Base-by-base conservation (phyloP, 257 asterid genomes). In the Solanum sparsipilum region DNA sequence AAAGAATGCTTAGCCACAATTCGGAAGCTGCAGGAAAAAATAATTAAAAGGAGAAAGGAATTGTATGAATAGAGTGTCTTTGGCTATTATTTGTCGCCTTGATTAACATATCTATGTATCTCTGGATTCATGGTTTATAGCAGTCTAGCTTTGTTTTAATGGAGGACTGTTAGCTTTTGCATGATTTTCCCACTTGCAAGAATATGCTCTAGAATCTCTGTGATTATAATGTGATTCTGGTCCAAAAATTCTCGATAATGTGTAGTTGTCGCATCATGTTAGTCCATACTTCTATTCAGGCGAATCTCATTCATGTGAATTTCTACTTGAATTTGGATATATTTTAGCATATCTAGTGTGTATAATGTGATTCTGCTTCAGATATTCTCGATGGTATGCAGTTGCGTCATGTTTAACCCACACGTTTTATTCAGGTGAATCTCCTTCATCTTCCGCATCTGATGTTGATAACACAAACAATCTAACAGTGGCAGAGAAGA, bases 391-490 rank as follows among this genome's bases (percentile, higher is more conserved):
- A 56, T 86, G 31, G 20, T 36, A 46, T 86, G 88, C 70, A 84
- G 83, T 84, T 88, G 88, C 86, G 60, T 78, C 78, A 84, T 38
- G 29, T 89, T 89, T 75, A 89, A 84, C 70, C 44, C 70, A 48
- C 38, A 78, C 78, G 83, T n/a, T 93, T 79, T 88, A 35, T 88
- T 89, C 90, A 97, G 98, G 97, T 79, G 98, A 97, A 93, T 97
- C 98, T 90, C 98, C 98, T 52, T 96, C 98, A 87, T 97, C 98
- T 84, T 97, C 98, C 88, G 98, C 96, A 88, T 97, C 98, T 84
- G 98, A 94, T 86, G 91, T 96, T 91, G 99, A 96, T 89, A 96
- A 95, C 94, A 93, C 94, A 39, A 94, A 96, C 92, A 91, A 93
- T 90, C 94, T 91, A 89, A 94, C 93, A 84, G 89, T 91, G 88